phyloP scores from a whole-genome alignment of 352 stramenopile genomes.

The Pythium rhizo-oryzae region DNA sequence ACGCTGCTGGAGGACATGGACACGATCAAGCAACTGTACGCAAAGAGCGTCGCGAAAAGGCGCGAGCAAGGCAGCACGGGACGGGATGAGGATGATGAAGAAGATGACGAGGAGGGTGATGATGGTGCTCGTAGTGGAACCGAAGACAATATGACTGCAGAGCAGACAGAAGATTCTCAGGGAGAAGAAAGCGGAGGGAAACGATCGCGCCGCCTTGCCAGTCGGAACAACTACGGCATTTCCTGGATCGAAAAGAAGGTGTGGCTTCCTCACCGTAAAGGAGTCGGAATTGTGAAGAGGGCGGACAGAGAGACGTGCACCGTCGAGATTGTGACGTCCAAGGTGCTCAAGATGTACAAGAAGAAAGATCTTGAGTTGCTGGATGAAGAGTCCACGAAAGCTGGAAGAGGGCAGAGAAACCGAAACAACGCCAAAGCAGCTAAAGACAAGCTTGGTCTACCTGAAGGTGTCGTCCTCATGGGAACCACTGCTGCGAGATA shows the following conservation, averaged over 20 bases:
- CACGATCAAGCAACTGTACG: constrained; percentile 76
- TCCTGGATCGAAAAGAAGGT: constrained; percentile 90
- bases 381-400: constrained; percentile 58
- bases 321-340: constrained; percentile 72
- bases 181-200: constrained; percentile 70
- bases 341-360: constrained; percentile 83
- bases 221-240: constrained; percentile 81
- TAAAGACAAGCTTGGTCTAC: constrained; percentile 72
- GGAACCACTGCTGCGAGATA: constrained; percentile 82
- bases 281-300: constrained; percentile 78
- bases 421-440: constrained; percentile 69
- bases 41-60: constrained; percentile 66
- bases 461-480: constrained; percentile 79
- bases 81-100: constrained; percentile 46
- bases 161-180: constrained; percentile 80
- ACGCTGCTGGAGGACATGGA: constrained; percentile 85
- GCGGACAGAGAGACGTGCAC: constrained; percentile 86
- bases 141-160: constrained; percentile 50
- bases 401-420: constrained; percentile 53
- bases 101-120: constrained; percentile 60
- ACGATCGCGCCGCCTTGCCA: constrained; percentile 70
- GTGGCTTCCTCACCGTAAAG: constrained; percentile 75
- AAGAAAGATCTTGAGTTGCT: constrained; percentile 87
- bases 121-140: constrained; percentile 49
- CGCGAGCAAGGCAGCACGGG: constrained; percentile 39